Percentiles rank a stretch among this genome's conserved stretches.
Evolutionary conservation across 768 basidiomycete species (phyloP).

Genomic region (Pleurotus salmoneostramineus): DNA sequence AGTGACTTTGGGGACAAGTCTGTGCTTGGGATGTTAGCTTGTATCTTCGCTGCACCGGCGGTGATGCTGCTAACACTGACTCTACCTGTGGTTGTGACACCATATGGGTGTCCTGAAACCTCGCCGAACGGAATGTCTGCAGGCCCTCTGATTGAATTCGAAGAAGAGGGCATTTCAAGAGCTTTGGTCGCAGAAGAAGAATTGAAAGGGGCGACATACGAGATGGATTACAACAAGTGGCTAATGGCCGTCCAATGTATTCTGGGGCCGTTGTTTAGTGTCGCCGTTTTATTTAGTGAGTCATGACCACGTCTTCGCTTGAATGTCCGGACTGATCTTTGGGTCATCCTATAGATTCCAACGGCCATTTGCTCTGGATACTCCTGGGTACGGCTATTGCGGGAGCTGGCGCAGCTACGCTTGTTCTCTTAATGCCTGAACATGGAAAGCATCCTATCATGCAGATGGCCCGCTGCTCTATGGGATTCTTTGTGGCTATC

Average conservation of each 20-base stretch:
- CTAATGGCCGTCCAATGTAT: slow-evolving; percentile 82
- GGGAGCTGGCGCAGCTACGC: slow-evolving; percentile 48
- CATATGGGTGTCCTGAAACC: slow-evolving; percentile 32
- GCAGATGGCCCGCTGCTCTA: slow-evolving; percentile 73
- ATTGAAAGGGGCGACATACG: slow-evolving; percentile 64
- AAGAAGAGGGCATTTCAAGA: slow-evolving; percentile 71
- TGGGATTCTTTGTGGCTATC: slow-evolving; percentile 88
- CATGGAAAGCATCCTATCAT: slow-evolving; percentile 54
- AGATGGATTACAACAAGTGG: slow-evolving; percentile 72
- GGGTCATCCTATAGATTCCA: slow-evolving; percentile 33
- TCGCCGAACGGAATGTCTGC: slow-evolving; percentile 8
- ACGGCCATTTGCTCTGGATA: slow-evolving; percentile 42
- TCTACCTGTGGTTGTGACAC: slow-evolving; percentile 80
- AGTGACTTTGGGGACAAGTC: slow-evolving; percentile 71
- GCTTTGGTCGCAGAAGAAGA: slow-evolving; percentile 72
- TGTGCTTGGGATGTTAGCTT: slow-evolving; percentile 64
- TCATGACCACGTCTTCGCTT: slow-evolving; percentile 11
- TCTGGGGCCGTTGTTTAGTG: slow-evolving; percentile 77
- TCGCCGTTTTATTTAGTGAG: slow-evolving; percentile 74
- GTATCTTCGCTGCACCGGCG: slow-evolving; percentile 82
- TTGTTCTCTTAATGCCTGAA: slow-evolving; percentile 58
- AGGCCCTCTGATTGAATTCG: slow-evolving; percentile 62
- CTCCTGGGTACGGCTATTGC: slow-evolving; percentile 48
- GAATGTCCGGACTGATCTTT: slow-evolving; percentile 2
- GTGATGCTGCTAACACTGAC: slow-evolving; percentile 85